A percentile compares a stretch with the other conserved stretches of the same genome.
These are phyloP conservation scores for Hagleromyces aurorensis DNA, from an alignment of 805 yeast genomes.

Conservation along the genomic window DNA sequence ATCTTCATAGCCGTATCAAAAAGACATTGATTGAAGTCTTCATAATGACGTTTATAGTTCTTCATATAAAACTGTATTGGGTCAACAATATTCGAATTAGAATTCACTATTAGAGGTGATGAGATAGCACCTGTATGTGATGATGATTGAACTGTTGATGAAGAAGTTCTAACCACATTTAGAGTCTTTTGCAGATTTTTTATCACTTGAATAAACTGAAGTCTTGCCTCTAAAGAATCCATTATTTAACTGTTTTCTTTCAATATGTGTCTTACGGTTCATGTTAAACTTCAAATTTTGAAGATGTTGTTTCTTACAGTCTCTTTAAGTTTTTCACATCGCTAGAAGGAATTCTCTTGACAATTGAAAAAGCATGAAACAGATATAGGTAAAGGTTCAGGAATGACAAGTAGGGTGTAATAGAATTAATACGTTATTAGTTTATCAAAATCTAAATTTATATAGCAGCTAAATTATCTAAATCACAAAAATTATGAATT, in stretches of 20 bases:
- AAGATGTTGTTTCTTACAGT: no score
- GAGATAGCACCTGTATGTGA: conserved; percentile 49
- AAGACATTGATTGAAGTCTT: conserved; percentile 31
- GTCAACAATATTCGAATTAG: conserved; percentile 35
- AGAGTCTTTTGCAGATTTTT: conserved; percentile 51
- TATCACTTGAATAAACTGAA: conserved; percentile 63
- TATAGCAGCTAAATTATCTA: no score
- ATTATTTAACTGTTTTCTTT: conserved; percentile 36
- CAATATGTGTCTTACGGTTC: no score
- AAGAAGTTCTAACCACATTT: conserved; percentile 17
- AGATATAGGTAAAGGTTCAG: no score
- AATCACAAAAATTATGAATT: no score
- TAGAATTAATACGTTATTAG: no score
- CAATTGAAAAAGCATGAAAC: no score
- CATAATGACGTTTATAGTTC: conserved; percentile 25
- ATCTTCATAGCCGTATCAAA: conserved; percentile 25
- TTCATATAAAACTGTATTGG: conserved; percentile 26
- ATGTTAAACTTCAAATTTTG: no score
- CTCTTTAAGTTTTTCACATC: no score
- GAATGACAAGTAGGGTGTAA: no score
- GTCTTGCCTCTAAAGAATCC: conserved; percentile 86
- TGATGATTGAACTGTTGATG: conserved; percentile 65
- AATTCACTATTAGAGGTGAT: conserved; percentile 50
- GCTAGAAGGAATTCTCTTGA: no score
- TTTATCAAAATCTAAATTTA: no score